A percentile compares a stretch with the other conserved stretches of the same genome.
These are phyloP conservation scores for Curvularia hawaiiensis DNA, from an alignment of 2,329 filamentous ascomycete genomes.

Conservation along the genomic window DNA sequence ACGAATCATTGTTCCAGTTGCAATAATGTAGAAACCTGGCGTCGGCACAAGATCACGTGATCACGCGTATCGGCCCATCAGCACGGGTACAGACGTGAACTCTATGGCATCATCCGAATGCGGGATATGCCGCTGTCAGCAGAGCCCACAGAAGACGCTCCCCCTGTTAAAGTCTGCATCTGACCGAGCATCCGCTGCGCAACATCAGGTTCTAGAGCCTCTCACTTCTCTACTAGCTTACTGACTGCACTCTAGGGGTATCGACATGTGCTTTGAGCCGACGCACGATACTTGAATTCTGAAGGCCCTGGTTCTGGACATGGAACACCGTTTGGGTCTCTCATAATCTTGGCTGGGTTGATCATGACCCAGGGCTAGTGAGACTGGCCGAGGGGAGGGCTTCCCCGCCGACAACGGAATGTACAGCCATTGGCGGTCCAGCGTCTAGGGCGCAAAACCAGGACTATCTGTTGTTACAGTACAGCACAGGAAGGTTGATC, in stretches of 20 bases:
- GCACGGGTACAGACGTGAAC: no score
- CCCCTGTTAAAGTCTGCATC: neutral
- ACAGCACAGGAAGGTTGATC: neutral
- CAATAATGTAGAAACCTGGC: neutral
- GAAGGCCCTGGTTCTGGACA: neutral
- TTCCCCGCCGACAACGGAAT: neutral
- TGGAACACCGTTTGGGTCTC: neutral
- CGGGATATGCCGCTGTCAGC: neutral
- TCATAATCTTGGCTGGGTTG: neutral
- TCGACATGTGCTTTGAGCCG: neutral
- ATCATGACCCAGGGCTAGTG: neutral
- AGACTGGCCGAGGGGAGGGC: neutral
- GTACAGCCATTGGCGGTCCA: neutral
- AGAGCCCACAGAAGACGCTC: neutral
- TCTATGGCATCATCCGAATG: neutral
- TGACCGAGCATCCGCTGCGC: neutral
- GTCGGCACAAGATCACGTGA: neutral
- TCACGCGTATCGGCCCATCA: neutral
- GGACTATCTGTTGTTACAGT: neutral
- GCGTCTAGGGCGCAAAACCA: conserved; percentile 11
- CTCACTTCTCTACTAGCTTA: neutral
- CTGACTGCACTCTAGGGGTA: neutral
- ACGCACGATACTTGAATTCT: neutral
- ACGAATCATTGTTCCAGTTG: neutral
- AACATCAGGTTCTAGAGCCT: neutral